Evolutionary conservation across 495 filamentous ascomycete species (phyloP), one percentile per base, ranked within the genome.

Genomic region (Aspergillus leporis): DNA sequence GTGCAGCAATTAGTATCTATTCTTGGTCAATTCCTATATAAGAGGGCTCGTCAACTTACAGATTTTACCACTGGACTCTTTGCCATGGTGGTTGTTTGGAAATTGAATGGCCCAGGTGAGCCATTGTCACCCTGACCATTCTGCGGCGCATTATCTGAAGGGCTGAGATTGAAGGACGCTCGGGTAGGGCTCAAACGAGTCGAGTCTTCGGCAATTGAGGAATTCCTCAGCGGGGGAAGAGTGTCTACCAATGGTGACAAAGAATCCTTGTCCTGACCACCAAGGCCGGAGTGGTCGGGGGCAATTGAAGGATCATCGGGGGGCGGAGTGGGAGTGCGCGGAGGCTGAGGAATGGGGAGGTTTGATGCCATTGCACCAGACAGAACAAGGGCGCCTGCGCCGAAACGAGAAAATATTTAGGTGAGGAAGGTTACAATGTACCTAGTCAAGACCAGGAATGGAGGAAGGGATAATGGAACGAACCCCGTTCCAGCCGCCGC

Each of bases 71-170:
- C 86, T 8, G 92, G 89, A 9, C 83, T 78, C 41, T 90, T 87
- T 10, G 88, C 85, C 66, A 92, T 88, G 21, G 88, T 78, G 63
- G 90, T 88, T 14, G 94, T 89, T 74, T 93, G 84, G 76, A 98
- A 98, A 76, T 97, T 98, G 84, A 98, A 98, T 4, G 92, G 93
- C 38, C 76, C 74, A 23, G 74, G 66, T 23, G 70, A 43, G 43
- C 72, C 65, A 54, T 71, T 69, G 59, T 81, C 78, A 38, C 66
- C 74, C 53, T 74, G 63, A 19, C 72, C 75, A 69, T 74, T 76
- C 34, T 72, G 61, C 36, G 61, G 66, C 75, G 58, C 71, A 73
- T 32, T 68, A 61, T 65, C 74, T 49, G 66, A 59, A 18, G 78
- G 64, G 38, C 69, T 72, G 40, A 78, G 67, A 55, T 71, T 81